Conservation (phyloP, 176 grass and related monocot genomes). For the Carex littledalei region DNA sequence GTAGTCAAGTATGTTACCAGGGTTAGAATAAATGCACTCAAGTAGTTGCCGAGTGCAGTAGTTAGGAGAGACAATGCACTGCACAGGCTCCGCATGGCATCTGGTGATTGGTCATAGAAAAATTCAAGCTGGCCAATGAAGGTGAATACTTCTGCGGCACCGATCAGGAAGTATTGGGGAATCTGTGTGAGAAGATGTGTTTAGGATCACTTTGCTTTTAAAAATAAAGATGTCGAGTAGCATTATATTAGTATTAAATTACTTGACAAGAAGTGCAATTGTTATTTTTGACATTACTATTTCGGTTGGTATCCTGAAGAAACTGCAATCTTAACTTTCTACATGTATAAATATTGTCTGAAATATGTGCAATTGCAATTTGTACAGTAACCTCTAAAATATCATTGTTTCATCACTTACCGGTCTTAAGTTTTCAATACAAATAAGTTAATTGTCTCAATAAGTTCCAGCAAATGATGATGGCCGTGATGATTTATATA, state of each 20-base stretch:
- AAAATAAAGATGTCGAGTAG: background rate
- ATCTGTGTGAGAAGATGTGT: constrained; percentile 22
- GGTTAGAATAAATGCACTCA: constrained; percentile 69
- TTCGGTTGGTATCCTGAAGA: background rate
- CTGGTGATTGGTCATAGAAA: constrained; percentile 79
- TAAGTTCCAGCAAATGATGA: background rate
- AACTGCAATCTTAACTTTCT: background rate
- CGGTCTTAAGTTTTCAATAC: background rate
- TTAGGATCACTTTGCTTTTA: background rate
- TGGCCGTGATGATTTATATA: background rate
- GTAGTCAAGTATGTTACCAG: constrained; percentile 54
- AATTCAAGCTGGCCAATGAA: constrained; percentile 70
- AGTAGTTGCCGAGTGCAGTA: constrained; percentile 54
- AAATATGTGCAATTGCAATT: background rate
- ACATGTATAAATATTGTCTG: background rate
- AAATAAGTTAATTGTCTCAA: background rate
- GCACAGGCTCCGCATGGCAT: constrained; percentile 82
- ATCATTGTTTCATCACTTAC: background rate
- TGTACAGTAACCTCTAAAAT: background rate
- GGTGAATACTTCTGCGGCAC: constrained; percentile 67
- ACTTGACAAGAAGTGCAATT: background rate
- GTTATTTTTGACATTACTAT: background rate
- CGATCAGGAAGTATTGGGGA: constrained; percentile 77
- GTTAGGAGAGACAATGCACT: constrained; percentile 63
- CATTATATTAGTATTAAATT: background rate